Conservation (phyloP, 331 rosid species). For the Stylosanthes scabra region DNA sequence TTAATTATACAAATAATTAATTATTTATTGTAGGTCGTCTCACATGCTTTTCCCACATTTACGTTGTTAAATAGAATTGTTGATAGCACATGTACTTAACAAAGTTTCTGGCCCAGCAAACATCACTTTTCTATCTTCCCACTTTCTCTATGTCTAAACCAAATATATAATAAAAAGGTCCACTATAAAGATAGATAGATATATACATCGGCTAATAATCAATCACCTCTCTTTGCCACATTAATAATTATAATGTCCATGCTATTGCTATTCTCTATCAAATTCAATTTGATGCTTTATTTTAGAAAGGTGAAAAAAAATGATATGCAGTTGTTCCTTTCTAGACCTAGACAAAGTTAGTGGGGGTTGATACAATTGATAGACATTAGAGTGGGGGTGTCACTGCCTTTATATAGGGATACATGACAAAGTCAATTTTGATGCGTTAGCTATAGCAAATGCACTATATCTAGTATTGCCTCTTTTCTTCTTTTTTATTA, state of each 20-base stretch:
- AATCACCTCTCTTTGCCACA: constrained; percentile 32
- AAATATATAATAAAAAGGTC: constrained; percentile 7
- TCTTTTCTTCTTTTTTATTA: background rate
- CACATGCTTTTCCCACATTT: background rate
- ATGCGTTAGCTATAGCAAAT: constrained; percentile 36
- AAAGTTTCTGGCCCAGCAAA: constrained; percentile 19
- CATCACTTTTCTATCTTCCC: constrained; percentile 4
- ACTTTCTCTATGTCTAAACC: constrained; percentile 15
- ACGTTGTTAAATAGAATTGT: constrained; percentile 1
- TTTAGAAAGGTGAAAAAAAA: constrained; percentile 28
- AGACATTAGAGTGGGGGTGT: background rate
- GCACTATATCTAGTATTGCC: constrained; percentile 30
- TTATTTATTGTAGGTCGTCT: too few relatives aligned
- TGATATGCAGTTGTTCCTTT: constrained; percentile 35
- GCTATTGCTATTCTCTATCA: background rate
- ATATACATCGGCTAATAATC: constrained; percentile 23
- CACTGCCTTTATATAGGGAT: constrained; percentile 31
- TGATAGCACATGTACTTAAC: background rate
- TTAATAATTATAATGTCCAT: constrained; percentile 33
- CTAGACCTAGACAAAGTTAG: constrained; percentile 32
- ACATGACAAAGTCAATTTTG: constrained; percentile 39
- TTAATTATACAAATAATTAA: too few relatives aligned
- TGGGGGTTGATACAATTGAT: constrained; percentile 35
- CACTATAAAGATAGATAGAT: constrained; percentile 16
- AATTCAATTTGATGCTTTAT: constrained; percentile 31